Conservation (phyloP, 2,329 filamentous ascomycete genomes). For the Monilinia polystroma region DNA sequence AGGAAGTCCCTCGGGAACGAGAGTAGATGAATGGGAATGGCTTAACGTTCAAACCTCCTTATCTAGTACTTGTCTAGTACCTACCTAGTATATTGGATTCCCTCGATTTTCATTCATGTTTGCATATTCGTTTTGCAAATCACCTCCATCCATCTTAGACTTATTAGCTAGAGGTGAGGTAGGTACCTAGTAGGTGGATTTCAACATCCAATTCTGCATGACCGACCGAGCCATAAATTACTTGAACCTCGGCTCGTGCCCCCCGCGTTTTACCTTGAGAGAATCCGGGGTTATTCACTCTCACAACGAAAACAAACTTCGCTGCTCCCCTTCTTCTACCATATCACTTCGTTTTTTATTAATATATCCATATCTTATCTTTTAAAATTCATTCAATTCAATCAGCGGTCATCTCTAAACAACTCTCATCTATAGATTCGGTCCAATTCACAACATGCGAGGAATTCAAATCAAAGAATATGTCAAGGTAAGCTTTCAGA, state of each 20-base stretch:
- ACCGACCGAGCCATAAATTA: not conserved
- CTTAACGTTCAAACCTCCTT: too few species aligned
- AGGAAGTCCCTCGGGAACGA: too few species aligned
- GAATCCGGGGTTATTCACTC: conserved; percentile 7
- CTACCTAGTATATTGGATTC: too few species aligned
- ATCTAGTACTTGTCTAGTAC: too few species aligned
- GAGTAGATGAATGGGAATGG: too few species aligned
- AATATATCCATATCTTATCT: not conserved
- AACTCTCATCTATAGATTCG: not conserved
- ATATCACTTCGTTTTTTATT: not conserved
- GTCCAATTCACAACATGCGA: conserved; percentile 56
- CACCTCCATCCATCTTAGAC: too few species aligned
- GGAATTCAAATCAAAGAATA: conserved; percentile 74
- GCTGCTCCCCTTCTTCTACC: not conserved
- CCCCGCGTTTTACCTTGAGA: not conserved
- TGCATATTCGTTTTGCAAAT: not conserved
- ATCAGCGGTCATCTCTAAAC: not conserved
- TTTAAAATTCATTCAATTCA: not conserved
- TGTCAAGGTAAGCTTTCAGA: conserved; percentile 57
- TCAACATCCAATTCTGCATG: not conserved
- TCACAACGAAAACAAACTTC: not conserved
- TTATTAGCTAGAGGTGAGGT: too few species aligned
- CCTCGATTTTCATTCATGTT: too few species aligned
- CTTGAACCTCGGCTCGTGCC: conserved; percentile 13
- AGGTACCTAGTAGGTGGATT: too few species aligned